Conservation (phyloP, 2,329 filamentous ascomycete species). For the Xylaria sp. region DNA sequence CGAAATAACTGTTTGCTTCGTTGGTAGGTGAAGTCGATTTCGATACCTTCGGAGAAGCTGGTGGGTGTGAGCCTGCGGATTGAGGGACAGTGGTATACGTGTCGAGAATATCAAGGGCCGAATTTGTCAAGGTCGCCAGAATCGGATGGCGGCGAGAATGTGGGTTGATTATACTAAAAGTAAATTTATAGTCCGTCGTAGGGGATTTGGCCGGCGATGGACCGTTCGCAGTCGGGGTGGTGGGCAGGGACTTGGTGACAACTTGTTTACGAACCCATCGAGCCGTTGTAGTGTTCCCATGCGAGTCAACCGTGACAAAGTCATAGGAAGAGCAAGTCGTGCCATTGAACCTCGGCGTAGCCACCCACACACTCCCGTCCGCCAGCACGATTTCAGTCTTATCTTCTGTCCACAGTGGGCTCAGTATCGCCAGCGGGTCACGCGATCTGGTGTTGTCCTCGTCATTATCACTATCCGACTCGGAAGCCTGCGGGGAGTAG, state of each 20-base stretch:
- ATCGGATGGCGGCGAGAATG: slow-evolving; percentile 72
- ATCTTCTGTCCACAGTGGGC: slow-evolving; percentile 59
- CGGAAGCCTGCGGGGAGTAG: slow-evolving; percentile 51
- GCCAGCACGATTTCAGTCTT: slow-evolving; percentile 68
- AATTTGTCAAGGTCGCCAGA: slow-evolving; percentile 67
- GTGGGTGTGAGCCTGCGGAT: slow-evolving; percentile 52
- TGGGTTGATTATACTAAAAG: slow-evolving; percentile 76
- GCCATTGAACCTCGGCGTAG: slow-evolving; percentile 54
- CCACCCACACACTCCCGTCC: slow-evolving; percentile 63
- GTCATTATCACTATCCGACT: slow-evolving; percentile 42
- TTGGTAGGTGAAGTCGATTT: slow-evolving; percentile 16
- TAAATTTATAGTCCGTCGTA: slow-evolving; percentile 60
- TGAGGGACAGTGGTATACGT: slow-evolving; percentile 62
- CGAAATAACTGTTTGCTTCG: slow-evolving; percentile 17
- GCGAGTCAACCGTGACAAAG: slow-evolving; percentile 62
- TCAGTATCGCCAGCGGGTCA: slow-evolving; percentile 69
- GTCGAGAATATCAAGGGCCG: slow-evolving; percentile 70
- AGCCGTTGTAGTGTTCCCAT: slow-evolving; percentile 62
- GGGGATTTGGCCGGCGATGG: slow-evolving; percentile 29
- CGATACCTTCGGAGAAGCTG: slow-evolving; percentile 41
- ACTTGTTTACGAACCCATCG: slow-evolving; percentile 66
- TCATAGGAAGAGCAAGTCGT: slow-evolving; percentile 55
- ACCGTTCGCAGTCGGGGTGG: slow-evolving; percentile 26
- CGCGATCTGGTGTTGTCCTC: slow-evolving; percentile 46
- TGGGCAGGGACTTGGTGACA: slow-evolving; percentile 33